Conservation (phyloP, 768 basidiomycete genomes). For the Pulveroboletus sp. region DNA sequence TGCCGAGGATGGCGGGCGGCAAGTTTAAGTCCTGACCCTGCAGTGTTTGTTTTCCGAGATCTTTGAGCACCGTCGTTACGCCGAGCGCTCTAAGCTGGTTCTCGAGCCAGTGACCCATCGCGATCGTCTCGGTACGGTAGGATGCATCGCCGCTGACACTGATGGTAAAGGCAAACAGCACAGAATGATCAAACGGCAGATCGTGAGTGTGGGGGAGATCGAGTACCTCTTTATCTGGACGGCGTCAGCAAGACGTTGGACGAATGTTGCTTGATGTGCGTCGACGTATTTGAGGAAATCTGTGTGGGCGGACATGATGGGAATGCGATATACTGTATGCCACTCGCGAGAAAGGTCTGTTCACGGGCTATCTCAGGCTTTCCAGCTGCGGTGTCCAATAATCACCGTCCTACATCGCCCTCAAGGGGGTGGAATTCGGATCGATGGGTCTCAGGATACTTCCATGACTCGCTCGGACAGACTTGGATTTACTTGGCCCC, state of each 20-base stretch:
- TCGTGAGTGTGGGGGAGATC: neutral
- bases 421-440: too few relatives aligned
- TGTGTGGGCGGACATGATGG: conserved; percentile 32
- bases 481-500: too few relatives aligned
- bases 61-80: conserved; percentile 66
- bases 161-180: neutral
- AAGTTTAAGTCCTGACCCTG: conserved; percentile 69
- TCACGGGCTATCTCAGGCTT: neutral
- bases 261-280: conserved; percentile 64
- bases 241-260: conserved; percentile 72
- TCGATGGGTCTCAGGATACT: too few relatives aligned
- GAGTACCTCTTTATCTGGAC: conserved; percentile 75
- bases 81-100: conserved; percentile 70
- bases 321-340: neutral
- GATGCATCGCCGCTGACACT: conserved; percentile 70
- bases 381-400: too few relatives aligned
- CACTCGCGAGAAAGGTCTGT: neutral
- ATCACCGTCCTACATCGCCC: too few relatives aligned
- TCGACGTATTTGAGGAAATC: conserved; percentile 54
- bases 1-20: conserved; percentile 81
- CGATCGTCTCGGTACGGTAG: conserved; percentile 70
- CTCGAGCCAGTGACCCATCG: conserved; percentile 84
- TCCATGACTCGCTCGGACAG: too few relatives aligned
- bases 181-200: neutral
- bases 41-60: conserved; percentile 72